phyloP scores from a whole-genome alignment of 768 basidiomycete species.

The Inosperma sp. region DNA sequence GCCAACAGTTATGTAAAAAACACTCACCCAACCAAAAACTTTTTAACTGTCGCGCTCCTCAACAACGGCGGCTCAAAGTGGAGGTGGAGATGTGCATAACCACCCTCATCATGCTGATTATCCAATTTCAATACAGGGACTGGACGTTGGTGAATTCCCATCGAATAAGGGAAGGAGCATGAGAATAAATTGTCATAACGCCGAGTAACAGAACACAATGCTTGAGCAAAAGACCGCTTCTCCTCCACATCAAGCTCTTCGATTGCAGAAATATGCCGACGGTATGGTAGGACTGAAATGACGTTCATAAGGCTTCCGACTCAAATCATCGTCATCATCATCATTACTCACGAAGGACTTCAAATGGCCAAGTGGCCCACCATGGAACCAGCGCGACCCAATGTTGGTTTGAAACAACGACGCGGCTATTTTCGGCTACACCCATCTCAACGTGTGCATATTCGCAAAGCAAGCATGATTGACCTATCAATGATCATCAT shows the following conservation, averaged over 20 bases:
- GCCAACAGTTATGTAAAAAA: not conserved
- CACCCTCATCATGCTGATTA: conserved; percentile 32
- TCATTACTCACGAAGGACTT: conserved; percentile 55
- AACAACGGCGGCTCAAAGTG: conserved; percentile 86
- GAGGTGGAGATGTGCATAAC: conserved; percentile 75
- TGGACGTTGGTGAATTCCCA: conserved; percentile 90
- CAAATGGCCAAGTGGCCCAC: conserved; percentile 96
- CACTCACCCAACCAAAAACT: conserved; percentile 84
- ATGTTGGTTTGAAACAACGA: conserved; percentile 67
- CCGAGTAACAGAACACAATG: conserved; percentile 59
- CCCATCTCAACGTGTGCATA: conserved; percentile 66
- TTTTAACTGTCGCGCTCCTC: conserved; percentile 75
- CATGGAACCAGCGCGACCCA: conserved; percentile 88
- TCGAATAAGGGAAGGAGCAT: conserved; percentile 89
- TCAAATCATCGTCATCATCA: not conserved
- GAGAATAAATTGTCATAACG: conserved; percentile 77
- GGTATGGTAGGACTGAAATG: conserved; percentile 60
- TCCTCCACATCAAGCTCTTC: conserved; percentile 57
- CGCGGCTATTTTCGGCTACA: conserved; percentile 43
- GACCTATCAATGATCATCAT: conserved; percentile 31
- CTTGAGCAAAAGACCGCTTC: conserved; percentile 56
- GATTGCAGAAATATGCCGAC: conserved; percentile 73
- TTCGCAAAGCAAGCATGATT: conserved; percentile 72
- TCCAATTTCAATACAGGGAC: conserved; percentile 34
- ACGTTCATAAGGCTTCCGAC: not conserved